Conservation (phyloP, 2,329 filamentous ascomycete species). For the Beauveria medogensis region DNA sequence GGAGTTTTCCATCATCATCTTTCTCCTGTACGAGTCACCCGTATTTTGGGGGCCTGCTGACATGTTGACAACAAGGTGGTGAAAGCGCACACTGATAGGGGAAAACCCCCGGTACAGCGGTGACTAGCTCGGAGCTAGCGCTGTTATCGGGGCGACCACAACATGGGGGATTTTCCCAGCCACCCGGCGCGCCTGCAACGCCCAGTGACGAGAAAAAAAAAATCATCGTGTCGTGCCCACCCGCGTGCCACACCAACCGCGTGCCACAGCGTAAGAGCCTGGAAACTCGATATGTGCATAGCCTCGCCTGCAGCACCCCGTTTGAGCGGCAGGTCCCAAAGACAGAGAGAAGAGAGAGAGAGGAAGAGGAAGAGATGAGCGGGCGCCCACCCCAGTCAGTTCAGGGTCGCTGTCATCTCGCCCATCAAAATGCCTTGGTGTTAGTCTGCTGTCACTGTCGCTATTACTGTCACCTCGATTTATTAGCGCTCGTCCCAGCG, state of each 20-base stretch:
- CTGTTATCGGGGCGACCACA: constrained; percentile 3
- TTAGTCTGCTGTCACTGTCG: neutral
- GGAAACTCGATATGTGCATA: neutral
- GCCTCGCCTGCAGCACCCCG: neutral
- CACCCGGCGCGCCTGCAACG: neutral
- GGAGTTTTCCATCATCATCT: neutral
- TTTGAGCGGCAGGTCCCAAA: neutral
- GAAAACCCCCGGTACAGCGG: constrained; percentile 3
- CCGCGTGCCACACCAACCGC: neutral
- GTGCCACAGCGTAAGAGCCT: neutral
- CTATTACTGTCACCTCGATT: neutral
- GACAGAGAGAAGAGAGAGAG: neutral
- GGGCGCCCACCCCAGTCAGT: constrained; percentile 2
- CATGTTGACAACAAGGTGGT: neutral
- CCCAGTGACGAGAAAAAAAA: too few species aligned
- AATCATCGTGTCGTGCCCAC: too few species aligned
- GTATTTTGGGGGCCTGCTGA: too few species aligned
- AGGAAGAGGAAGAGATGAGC: neutral
- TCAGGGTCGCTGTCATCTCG: constrained; percentile 1
- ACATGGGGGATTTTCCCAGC: constrained; percentile 3
- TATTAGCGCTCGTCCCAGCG: neutral
- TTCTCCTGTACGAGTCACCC: neutral
- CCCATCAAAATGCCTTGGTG: neutral
- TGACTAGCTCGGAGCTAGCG: constrained; percentile 7
- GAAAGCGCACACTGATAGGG: constrained; percentile 1